Evolutionary conservation across 768 basidiomycete genomes (phyloP).

Genomic region (Podaxis sp.): DNA sequence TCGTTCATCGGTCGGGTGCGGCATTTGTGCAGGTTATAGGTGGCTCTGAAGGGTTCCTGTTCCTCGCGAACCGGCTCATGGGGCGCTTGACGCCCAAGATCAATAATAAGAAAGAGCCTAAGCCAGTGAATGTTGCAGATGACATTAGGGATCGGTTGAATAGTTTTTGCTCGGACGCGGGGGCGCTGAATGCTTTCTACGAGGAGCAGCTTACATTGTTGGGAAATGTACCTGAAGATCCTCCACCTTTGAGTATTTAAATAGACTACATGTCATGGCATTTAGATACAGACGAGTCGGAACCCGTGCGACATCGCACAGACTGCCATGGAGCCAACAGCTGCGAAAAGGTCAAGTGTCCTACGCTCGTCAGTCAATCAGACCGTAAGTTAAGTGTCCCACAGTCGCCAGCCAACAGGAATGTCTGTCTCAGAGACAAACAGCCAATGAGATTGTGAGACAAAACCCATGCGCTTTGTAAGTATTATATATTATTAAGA

Average conservation of each 20-base stretch:
- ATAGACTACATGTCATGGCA: background rate
- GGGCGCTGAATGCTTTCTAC: constrained; percentile 62
- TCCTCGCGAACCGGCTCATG: constrained; percentile 87
- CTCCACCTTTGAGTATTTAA: constrained; percentile 50
- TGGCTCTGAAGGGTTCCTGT: constrained; percentile 77
- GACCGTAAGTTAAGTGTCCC: too few species aligned
- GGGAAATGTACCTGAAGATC: constrained; percentile 42
- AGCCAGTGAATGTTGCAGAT: constrained; percentile 58
- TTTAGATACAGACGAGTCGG: too few species aligned
- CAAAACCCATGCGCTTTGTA: too few species aligned
- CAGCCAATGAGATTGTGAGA: too few species aligned
- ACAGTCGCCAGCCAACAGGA: too few species aligned
- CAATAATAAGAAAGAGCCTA: constrained; percentile 57
- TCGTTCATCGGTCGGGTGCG: constrained; percentile 85
- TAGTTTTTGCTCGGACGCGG: constrained; percentile 62
- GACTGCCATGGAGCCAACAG: too few species aligned
- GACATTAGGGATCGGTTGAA: constrained; percentile 58
- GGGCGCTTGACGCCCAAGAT: constrained; percentile 56
- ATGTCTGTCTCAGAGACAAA: too few species aligned
- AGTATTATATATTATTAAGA: too few species aligned
- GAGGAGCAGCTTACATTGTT: constrained; percentile 63
- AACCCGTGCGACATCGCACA: too few species aligned
- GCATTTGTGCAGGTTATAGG: constrained; percentile 90
- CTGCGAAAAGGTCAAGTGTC: too few species aligned
- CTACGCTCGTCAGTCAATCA: too few species aligned